These are phyloP conservation scores for Tuctoria greenei DNA, from an alignment of 176 grass and related monocot genomes.

Conservation along the genomic window DNA sequence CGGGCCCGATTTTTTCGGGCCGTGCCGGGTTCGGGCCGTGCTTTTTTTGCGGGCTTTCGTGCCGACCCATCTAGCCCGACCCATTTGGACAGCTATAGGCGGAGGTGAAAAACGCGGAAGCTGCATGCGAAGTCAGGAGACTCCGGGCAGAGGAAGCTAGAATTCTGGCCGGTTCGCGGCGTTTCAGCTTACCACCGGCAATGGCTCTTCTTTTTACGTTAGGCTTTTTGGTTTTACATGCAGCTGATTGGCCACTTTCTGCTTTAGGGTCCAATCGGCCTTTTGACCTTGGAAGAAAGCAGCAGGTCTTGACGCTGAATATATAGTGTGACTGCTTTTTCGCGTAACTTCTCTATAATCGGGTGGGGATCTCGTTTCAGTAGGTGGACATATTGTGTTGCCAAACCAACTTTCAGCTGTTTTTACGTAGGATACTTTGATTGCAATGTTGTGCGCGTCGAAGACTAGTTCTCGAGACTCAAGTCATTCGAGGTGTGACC, in stretches of 20 bases:
- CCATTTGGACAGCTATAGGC: too few species aligned
- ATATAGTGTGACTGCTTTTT: background rate
- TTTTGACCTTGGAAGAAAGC: background rate
- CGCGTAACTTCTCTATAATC: background rate
- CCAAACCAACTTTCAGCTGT: background rate
- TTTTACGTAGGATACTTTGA: background rate
- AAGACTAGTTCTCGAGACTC: background rate
- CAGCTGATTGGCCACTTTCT: background rate
- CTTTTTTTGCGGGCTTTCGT: too few species aligned
- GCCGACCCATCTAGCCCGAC: too few species aligned
- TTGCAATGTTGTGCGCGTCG: background rate
- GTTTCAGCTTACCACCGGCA: background rate
- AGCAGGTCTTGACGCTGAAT: slow-evolving; percentile 1
- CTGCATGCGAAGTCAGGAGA: background rate
- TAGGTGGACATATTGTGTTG: background rate
- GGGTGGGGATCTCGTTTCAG: background rate
- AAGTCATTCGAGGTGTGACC: background rate
- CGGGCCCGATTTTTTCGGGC: too few species aligned
- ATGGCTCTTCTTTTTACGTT: background rate
- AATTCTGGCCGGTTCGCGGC: slow-evolving; percentile 7
- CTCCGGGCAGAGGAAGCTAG: background rate
- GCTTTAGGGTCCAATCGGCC: background rate
- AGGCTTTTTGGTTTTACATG: background rate
- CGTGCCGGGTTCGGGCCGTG: too few species aligned
- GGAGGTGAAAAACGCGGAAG: background rate